Conservation (phyloP, 2,329 filamentous ascomycete species). For the Verticillium klebahnii region DNA sequence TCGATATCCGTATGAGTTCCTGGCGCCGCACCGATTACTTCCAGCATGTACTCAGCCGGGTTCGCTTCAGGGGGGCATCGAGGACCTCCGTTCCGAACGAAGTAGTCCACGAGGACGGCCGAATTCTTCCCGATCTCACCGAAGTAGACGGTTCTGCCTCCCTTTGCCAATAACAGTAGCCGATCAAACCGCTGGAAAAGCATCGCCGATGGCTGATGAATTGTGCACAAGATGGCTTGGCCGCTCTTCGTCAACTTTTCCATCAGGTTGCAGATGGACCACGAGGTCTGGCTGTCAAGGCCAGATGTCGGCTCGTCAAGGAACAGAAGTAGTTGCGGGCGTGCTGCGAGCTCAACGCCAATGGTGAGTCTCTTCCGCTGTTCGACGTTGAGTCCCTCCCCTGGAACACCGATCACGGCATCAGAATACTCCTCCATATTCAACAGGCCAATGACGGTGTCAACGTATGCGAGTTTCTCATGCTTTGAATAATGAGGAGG, state of each 20-base stretch:
- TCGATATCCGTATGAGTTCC: constrained; percentile 41
- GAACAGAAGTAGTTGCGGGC: constrained; percentile 61
- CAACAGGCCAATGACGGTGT: constrained; percentile 60
- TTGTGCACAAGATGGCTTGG: constrained; percentile 59
- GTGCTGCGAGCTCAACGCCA: constrained; percentile 60
- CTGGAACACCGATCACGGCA: no score
- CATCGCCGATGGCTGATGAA: constrained; percentile 57
- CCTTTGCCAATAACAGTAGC: constrained; percentile 65
- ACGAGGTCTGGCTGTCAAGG: constrained; percentile 28
- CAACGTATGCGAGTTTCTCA: constrained; percentile 63
- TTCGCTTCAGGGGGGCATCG: constrained; percentile 55
- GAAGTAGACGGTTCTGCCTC: constrained; percentile 70
- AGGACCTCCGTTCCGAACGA: constrained; percentile 55
- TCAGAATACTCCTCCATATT: constrained; percentile 52
- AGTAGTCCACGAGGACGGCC: constrained; percentile 49
- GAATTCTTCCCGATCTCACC: constrained; percentile 67
- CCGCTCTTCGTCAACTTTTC: constrained; percentile 53
- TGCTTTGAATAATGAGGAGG: constrained; percentile 44
- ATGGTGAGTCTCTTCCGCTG: constrained; percentile 63
- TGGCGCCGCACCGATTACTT: constrained; percentile 32
- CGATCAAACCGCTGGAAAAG: constrained; percentile 68
- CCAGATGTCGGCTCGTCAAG: constrained; percentile 61
- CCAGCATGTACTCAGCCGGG: constrained; percentile 44
- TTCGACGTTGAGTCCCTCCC: constrained; percentile 34
- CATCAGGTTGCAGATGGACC: constrained; percentile 37